Evolutionary conservation across 2,329 filamentous ascomycete species (phyloP), one percentile per base, ranked within the genome.

Genomic region (Fusarium dlaminii): DNA sequence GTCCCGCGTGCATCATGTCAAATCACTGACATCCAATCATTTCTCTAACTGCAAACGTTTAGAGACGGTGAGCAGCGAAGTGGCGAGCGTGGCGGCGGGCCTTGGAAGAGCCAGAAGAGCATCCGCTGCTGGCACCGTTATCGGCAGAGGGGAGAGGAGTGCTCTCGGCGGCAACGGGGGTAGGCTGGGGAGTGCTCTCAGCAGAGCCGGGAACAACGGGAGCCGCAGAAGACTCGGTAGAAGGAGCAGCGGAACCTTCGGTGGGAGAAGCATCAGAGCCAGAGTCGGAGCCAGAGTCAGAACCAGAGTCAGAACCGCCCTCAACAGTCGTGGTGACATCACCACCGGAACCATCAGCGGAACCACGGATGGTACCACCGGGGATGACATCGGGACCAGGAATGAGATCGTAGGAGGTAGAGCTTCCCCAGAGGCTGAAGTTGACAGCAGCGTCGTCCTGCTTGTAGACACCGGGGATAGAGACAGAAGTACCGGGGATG

Each of bases 391-490:
- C 65, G 1, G 64, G 64, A 4, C 64, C 64, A 13, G 64, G 64
- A 3, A 32, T 67, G 11, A 60, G n/a, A 17, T 67, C 63, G 27
- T 67, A 67, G 20, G 64, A 46, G 39, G 63, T 67, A 15, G 64
- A 39, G 7, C 51, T 45, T 9, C 64, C 64, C 64, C 64, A 67
- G 10, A 67, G 51, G 9, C 51, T 60, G 45, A 67, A 67, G 64
- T 67, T 67, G 32, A 67, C 63, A 24, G 64, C 64, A 27, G 63
- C 27, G 17, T 66, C 63, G 17, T 60, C 62, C 45, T 67, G 64
- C 51, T 67, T 67, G 63, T 67, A 67, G n/a, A 67, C 64, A 30
- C 64, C 64, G 1, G 64, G 64, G 8, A 67, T 67, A 17, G 65
- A 67, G 34, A 67, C 63, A 36, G 64, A 66, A 15, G 52, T 60